Conservation (phyloP, 2,329 filamentous ascomycete genomes). For the Cercospora beticola region DNA sequence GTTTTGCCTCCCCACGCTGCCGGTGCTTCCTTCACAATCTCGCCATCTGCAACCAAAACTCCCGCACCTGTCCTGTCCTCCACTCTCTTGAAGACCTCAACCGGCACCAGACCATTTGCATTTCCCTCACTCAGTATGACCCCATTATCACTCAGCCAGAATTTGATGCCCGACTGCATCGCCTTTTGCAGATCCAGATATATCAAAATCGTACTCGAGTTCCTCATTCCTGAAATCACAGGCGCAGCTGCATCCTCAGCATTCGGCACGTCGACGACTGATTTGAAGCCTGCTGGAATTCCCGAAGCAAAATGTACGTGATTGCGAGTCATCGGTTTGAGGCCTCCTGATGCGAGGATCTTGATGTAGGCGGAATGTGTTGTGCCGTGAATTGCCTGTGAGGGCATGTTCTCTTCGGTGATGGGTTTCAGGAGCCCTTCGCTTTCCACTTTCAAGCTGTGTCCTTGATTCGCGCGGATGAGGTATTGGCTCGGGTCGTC, state of each 20-base stretch:
- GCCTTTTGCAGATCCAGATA: constrained; percentile 76
- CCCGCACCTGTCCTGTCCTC: constrained; percentile 60
- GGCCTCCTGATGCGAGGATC: constrained; percentile 74
- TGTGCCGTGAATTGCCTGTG: constrained; percentile 76
- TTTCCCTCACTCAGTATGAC: constrained; percentile 51
- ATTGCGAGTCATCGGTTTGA: constrained; percentile 77
- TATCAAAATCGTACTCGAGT: constrained; percentile 62
- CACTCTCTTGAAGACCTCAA: constrained; percentile 70
- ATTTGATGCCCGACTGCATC: constrained; percentile 71
- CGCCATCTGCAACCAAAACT: constrained; percentile 69
- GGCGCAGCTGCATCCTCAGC: constrained; percentile 52
- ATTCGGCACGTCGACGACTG: constrained; percentile 27
- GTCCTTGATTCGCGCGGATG: constrained; percentile 94
- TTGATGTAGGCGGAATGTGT: constrained; percentile 75
- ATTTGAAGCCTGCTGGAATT: constrained; percentile 54
- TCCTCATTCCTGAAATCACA: constrained; percentile 55
- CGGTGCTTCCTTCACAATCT: constrained; percentile 66
- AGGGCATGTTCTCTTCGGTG: constrained; percentile 43
- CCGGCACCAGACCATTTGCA: constrained; percentile 61
- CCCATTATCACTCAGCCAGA: constrained; percentile 53
- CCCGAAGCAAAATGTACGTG: constrained; percentile 89
- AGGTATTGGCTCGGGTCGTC: constrained; percentile 66
- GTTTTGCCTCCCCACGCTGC: constrained; percentile 47
- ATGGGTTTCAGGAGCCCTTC: constrained; percentile 69
- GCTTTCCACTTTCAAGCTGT: constrained; percentile 76